A percentile compares a stretch with the other conserved stretches of the same genome.
phyloP scores from a whole-genome alignment of 2,329 filamentous ascomycete genomes.

The Drechslera avenae region DNA sequence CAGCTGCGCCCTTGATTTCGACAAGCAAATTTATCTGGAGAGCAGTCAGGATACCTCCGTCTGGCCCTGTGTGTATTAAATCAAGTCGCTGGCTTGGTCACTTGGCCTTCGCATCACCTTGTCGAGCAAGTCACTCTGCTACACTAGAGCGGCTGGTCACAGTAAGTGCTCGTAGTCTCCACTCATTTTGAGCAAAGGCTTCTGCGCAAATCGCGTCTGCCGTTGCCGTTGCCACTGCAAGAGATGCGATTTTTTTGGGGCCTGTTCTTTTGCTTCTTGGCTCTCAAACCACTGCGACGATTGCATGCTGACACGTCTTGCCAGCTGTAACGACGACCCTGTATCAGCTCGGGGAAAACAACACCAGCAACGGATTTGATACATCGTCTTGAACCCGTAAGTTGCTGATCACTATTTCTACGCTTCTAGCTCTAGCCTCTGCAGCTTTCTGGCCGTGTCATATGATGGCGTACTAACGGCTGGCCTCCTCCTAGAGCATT shows the following conservation, averaged over 20 bases:
- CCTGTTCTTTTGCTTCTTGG: too few species aligned
- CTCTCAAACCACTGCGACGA: background rate
- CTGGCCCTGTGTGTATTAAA: conserved; percentile 12
- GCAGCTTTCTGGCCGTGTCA: conserved; percentile 1
- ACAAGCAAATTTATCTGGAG: conserved; percentile 6
- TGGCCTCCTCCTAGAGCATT: conserved; percentile 15
- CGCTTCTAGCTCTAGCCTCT: background rate
- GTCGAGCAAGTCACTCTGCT: conserved; percentile 28
- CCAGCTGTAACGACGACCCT: conserved; percentile 13
- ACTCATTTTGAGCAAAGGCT: conserved; percentile 1
- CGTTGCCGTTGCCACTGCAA: background rate
- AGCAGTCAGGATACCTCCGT: background rate
- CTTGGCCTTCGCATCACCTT: conserved; percentile 20
- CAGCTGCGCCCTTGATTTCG: conserved; percentile 15
- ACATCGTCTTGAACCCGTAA: conserved; percentile 14
- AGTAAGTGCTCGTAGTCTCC: conserved; percentile 28
- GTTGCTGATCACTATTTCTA: conserved; percentile 5
- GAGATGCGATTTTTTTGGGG: background rate
- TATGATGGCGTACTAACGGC: conserved; percentile 27
- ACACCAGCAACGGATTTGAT: background rate
- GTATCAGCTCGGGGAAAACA: background rate
- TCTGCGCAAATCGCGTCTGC: background rate
- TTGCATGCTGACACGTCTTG: conserved; percentile 24
- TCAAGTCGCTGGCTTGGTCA: conserved; percentile 23
- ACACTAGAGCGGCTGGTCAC: conserved; percentile 22